Evolutionary conservation across 495 filamentous ascomycete species (phyloP).

Genomic region (Chaetomium fimeti): DNA sequence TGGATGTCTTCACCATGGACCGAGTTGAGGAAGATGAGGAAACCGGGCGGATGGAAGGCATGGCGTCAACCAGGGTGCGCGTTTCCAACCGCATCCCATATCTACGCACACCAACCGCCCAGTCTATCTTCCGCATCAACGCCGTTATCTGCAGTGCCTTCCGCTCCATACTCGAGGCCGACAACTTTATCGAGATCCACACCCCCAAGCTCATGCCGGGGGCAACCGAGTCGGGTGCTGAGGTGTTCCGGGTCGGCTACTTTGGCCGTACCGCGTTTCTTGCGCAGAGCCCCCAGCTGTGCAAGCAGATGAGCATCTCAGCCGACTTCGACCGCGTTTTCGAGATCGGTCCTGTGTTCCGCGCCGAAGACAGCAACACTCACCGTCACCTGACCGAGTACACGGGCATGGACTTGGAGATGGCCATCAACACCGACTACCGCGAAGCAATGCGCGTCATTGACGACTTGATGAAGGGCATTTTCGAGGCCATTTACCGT

Average conservation of each 20-base stretch:
- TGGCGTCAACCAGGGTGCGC: conserved; percentile 48
- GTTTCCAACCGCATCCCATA: conserved; percentile 82
- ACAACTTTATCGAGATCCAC: conserved; percentile 87
- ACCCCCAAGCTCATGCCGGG: conserved; percentile 88
- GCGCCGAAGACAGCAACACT: conserved; percentile 95
- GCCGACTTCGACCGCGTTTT: conserved; percentile 89
- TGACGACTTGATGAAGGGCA: conserved; percentile 80
- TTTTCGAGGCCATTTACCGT: conserved; percentile 75
- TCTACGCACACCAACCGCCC: conserved; percentile 78
- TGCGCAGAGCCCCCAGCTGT: conserved; percentile 89
- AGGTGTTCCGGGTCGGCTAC: conserved; percentile 93
- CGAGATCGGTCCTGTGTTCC: conserved; percentile 93
- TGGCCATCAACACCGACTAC: conserved; percentile 86
- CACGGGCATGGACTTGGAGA: conserved; percentile 91
- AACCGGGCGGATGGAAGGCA: conserved; percentile 44
- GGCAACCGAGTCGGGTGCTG: conserved; percentile 88
- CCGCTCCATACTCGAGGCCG: conserved; percentile 68
- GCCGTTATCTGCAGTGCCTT: conserved; percentile 76
- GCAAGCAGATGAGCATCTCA: conserved; percentile 93
- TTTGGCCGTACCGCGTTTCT: conserved; percentile 87
- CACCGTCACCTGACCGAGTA: conserved; percentile 96
- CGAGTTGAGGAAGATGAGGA: conserved; percentile 41
- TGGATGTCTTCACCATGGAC: conserved; percentile 59
- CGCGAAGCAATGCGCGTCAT: conserved; percentile 83
- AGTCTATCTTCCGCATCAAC: conserved; percentile 82